Evolutionary conservation across 2,329 filamentous ascomycete species (phyloP).

Genomic region (Huntiella omanensis): DNA sequence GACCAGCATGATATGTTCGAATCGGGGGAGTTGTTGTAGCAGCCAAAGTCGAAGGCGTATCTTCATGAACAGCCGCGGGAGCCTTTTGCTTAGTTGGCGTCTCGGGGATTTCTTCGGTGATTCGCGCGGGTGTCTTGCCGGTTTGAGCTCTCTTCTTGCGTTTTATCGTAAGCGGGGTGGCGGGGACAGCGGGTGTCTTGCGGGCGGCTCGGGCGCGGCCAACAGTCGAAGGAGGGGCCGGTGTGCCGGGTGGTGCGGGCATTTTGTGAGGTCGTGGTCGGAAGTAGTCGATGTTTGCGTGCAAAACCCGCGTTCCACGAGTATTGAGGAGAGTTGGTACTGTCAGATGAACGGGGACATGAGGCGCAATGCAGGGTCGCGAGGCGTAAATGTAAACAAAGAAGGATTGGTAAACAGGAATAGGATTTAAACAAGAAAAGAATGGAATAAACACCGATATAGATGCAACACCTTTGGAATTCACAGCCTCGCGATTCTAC

Average conservation of each 20-base stretch:
- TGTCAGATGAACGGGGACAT: not conserved
- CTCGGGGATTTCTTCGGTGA: not conserved
- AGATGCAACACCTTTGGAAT: too few relatives aligned
- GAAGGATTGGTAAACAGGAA: not conserved
- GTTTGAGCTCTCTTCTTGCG: constrained; percentile 3
- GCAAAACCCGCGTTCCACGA: not conserved
- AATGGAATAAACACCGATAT: too few relatives aligned
- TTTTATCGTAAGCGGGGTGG: constrained; percentile 7
- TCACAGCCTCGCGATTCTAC: too few relatives aligned
- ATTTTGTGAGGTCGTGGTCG: not conserved
- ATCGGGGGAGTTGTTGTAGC: constrained; percentile 7
- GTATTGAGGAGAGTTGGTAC: not conserved
- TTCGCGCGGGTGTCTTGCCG: not conserved
- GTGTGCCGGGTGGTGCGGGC: not conserved
- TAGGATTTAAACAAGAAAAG: too few relatives aligned
- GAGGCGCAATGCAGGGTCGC: not conserved
- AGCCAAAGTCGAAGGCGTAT: not conserved
- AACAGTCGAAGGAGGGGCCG: not conserved
- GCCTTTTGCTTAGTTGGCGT: not conserved
- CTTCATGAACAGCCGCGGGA: not conserved
- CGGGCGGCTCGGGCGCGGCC: not conserved
- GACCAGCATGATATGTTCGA: constrained; percentile 6
- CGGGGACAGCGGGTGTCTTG: constrained; percentile 1
- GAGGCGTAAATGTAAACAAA: not conserved
- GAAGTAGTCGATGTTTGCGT: not conserved